Evolutionary conservation across 371 early-diverging fungal species (phyloP).

Genomic region (Mucor circinelloides): DNA sequence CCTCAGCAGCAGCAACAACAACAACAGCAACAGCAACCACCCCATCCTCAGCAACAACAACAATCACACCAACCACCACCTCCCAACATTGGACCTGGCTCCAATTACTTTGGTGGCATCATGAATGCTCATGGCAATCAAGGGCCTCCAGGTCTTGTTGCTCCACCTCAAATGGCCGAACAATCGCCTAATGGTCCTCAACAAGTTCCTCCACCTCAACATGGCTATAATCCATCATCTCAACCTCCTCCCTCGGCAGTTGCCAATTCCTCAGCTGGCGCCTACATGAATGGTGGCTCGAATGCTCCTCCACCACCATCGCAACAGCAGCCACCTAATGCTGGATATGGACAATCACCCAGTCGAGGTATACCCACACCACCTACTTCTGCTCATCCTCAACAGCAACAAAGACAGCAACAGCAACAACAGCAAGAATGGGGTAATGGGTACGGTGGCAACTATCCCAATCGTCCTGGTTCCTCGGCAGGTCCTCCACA

Average conservation of each 20-base stretch:
- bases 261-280: background rate
- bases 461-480: background rate
- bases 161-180: slow-evolving; percentile 45
- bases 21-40: slow-evolving; percentile 18
- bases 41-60: slow-evolving; percentile 17
- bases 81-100: slow-evolving; percentile 54
- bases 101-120: slow-evolving; percentile 52
- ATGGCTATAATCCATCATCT: slow-evolving; percentile 2
- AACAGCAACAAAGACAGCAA: slow-evolving; percentile 9
- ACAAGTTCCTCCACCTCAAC: slow-evolving; percentile 17
- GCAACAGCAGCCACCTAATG: slow-evolving; percentile 8
- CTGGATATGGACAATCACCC: slow-evolving; percentile 27
- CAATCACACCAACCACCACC: slow-evolving; percentile 38
- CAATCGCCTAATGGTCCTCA: slow-evolving; percentile 26
- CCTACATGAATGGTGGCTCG: slow-evolving; percentile 9
- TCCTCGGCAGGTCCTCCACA: background rate
- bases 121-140: slow-evolving; percentile 47
- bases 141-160: slow-evolving; percentile 42
- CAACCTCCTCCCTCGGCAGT: slow-evolving; percentile 14
- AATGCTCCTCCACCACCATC: slow-evolving; percentile 9
- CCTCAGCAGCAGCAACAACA: slow-evolving; percentile 27
- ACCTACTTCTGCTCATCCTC: slow-evolving; percentile 26
- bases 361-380: slow-evolving; percentile 31
- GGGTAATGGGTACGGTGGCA: slow-evolving; percentile 17
- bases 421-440: slow-evolving; percentile 12